Percentiles rank a stretch among this genome's conserved stretches.
Conservation (phyloP, 139 green algal genomes). For the Tetraselmis chui region DNA sequence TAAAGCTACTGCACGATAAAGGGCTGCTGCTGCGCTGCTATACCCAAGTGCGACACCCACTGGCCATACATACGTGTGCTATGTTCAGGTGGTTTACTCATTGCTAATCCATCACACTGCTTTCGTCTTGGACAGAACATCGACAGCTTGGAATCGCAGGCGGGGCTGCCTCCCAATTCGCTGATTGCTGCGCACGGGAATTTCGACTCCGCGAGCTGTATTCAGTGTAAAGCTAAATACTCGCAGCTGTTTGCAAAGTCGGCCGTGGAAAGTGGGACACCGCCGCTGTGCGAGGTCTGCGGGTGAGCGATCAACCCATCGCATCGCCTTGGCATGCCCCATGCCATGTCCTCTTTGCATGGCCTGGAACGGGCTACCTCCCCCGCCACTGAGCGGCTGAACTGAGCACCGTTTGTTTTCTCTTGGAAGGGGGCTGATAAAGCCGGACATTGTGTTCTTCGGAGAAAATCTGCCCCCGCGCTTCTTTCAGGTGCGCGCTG, state of each 20-base stretch:
- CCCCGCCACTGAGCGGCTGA: too few relatives aligned
- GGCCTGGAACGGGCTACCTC: too few relatives aligned
- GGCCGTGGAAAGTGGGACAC: conserved; percentile 1
- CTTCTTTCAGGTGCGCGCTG: conserved; percentile 50
- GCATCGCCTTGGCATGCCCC: too few relatives aligned
- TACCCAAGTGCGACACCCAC: conserved; percentile 30
- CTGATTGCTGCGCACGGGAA: conserved; percentile 83
- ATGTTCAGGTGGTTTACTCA: too few relatives aligned
- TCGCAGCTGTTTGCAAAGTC: not conserved
- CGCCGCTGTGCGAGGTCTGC: conserved; percentile 32
- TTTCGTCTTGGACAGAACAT: conserved; percentile 85
- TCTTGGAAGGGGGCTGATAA: conserved; percentile 58
- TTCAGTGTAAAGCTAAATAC: conserved; percentile 4
- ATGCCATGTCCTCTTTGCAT: too few relatives aligned
- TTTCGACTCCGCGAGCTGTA: conserved; percentile 60
- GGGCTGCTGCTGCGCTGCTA: conserved; percentile 65
- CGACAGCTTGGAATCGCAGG: conserved; percentile 57
- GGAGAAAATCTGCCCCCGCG: conserved; percentile 65
- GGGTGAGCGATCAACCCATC: not conserved
- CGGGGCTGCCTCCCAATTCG: conserved; percentile 43
- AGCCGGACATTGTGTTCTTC: conserved; percentile 89
- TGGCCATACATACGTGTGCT: not conserved
- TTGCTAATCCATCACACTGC: too few relatives aligned
- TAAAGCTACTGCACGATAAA: conserved; percentile 77
- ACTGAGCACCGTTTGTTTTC: too few relatives aligned